Evolutionary conservation across 768 basidiomycete genomes (phyloP), one percentile per base, ranked within the genome.

Genomic region (Tricholomella constricta): DNA sequence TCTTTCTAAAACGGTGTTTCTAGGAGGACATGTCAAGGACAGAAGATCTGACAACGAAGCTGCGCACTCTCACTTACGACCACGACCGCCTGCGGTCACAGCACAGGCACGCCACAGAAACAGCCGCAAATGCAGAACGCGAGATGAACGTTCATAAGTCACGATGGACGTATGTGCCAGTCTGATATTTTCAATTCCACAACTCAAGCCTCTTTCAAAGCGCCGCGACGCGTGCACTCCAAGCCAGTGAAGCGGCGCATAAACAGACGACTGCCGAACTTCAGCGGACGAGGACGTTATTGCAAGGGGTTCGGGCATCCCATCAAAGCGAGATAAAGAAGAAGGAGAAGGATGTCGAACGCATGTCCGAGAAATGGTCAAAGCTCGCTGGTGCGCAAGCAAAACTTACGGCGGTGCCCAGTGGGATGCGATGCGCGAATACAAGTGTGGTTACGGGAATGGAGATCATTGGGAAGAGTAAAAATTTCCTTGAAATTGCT

Each of bases 31-130:
- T 93, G 83, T 73, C 80, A 9, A 76, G 83, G n/a, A 83, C 86
- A 31, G 92, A 94, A 62, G 84, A 89, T 10, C 61, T 93, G 5
- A 79, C 84, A 0, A 85, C 88, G 0, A 90, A 89, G 60, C 68
- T 89, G 15, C 78, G 89, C 20, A 92, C 89, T 2, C 72, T 93
- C 1, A 80, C 82, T 2, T 94, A 94, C 55, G 92, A 94, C 59
- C 78, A 91, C 53, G 90, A 92, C 63, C 80, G 92, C 11, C 75
- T 93, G 54, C 70, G 72, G 29, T 79, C 81, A 1, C 83, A 91
- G 79, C 78, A 91, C 63, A 73, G 75, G 15, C 65, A 74, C 9
- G 79, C 82, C 11, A 75, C 71, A 4, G 90, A 90, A 42, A 79
- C 72, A 22, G 79, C 82, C 1, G 85, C 84, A 12, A 84, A 78